Evolutionary conservation across 495 filamentous ascomycete species (phyloP).

Genomic region (Lepraria neglecta): DNA sequence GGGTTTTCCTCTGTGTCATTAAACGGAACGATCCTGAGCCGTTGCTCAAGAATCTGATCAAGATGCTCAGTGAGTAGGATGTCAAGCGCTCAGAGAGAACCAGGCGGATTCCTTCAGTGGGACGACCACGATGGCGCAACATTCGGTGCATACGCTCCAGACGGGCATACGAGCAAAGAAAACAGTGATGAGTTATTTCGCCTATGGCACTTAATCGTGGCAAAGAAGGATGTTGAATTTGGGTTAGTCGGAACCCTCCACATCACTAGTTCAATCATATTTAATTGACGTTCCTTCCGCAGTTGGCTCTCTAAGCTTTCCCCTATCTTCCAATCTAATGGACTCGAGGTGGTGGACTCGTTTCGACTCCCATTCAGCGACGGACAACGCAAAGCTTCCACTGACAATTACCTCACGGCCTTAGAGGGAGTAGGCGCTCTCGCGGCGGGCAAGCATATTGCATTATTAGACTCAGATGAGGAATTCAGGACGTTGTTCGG

Average conservation of each 20-base stretch:
- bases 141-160: background rate
- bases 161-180: background rate
- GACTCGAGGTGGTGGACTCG: background rate
- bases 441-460: background rate
- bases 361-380: background rate
- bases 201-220: background rate
- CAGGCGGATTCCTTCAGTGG: conserved; percentile 4
- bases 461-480: background rate
- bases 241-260: background rate
- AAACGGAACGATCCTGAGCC: conserved; percentile 25
- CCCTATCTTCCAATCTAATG: background rate
- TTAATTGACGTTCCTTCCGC: background rate
- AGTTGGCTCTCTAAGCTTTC: background rate
- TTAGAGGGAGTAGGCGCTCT: background rate
- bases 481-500: background rate
- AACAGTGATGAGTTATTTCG: background rate
- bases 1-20: conserved; percentile 30
- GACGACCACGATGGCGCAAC: background rate
- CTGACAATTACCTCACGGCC: background rate
- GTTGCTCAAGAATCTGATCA: conserved; percentile 28
- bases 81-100: background rate
- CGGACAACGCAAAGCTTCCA: background rate
- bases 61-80: conserved; percentile 31
- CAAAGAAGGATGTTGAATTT: background rate
- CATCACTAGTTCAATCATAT: background rate